Evolutionary conservation across 768 basidiomycete species (phyloP), one percentile per base, ranked within the genome.

Genomic region (Tulasnella sp.): DNA sequence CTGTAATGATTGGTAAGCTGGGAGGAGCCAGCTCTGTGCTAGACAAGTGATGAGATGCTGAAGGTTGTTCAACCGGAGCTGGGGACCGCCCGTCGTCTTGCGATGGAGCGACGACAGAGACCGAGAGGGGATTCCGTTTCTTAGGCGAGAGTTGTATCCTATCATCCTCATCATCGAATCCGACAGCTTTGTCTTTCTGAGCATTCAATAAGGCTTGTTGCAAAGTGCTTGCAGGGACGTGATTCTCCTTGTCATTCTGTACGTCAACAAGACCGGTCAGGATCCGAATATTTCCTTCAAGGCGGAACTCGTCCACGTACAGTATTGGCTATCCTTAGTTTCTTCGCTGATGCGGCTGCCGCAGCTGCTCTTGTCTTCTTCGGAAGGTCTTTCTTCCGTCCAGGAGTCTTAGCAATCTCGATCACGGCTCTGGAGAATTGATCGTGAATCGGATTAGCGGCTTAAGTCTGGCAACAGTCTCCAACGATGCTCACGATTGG

Each of bases 381-480:
- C 3, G 81, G 80, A 16, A 83, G 79, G 64, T 82, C 83, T 80
- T 86, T 90, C 79, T 86, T 91, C 59, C 91, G 86, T 36, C 90
- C 88, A 16, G 92, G 92, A 0, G 92, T 94, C 80, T 94, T 94
- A 2, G 94, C 86, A 19, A 94, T 84, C 69, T 93, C 90, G 47
- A 91, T 88, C 17, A 93, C 84, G 8, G 87, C 85, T 63, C 91
- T 92, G 17, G 66, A 32, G 17, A 66, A 34, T 29, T 39, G 11
- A 35, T 40, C 14, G 17, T 34, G 22, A 39, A 7, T 36, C 16
- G 72, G 64, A 9, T 69, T 29, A 17, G 59, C n/a, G 29, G 6
- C 8, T 19, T 35, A 35, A 66, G 29, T 26, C 72, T 26, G 26
- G 74, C 17, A 75, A 34, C 41, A 29, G 26, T 63, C 6, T 4